Conservation (phyloP, 2,329 filamentous ascomycete genomes). For the Corinectria fuckeliana region DNA sequence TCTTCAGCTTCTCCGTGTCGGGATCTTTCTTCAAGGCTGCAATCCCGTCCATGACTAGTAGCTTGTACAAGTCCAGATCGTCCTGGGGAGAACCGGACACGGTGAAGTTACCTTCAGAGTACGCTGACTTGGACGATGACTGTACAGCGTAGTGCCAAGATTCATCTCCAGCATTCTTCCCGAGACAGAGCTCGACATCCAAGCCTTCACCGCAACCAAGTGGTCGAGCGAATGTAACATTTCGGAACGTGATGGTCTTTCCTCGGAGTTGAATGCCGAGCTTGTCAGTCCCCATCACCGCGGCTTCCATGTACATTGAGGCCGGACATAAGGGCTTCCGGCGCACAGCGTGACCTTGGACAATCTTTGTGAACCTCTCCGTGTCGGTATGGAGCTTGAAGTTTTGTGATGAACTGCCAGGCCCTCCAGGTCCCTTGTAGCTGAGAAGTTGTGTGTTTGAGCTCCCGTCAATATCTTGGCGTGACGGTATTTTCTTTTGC, state of each 20-base stretch:
- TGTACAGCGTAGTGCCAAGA: slow-evolving; percentile 19
- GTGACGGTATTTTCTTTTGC: not conserved
- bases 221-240: slow-evolving; percentile 17
- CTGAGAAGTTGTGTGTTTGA: slow-evolving; percentile 2
- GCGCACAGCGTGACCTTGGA: slow-evolving; percentile 26
- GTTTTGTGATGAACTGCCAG: slow-evolving; percentile 7
- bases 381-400: slow-evolving; percentile 18
- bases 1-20: slow-evolving; percentile 20
- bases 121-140: slow-evolving; percentile 5
- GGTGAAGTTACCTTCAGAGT: slow-evolving; percentile 21
- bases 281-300: slow-evolving; percentile 21
- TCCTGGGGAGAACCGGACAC: not conserved
- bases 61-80: slow-evolving; percentile 19
- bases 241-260: slow-evolving; percentile 21
- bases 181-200: slow-evolving; percentile 15
- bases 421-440: slow-evolving; percentile 5
- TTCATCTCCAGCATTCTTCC: not conserved
- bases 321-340: slow-evolving; percentile 29
- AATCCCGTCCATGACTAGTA: slow-evolving; percentile 21
- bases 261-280: slow-evolving; percentile 11
- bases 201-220: slow-evolving; percentile 15
- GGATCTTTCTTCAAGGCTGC: slow-evolving; percentile 10
- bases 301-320: slow-evolving; percentile 32
- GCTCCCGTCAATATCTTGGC: not conserved
- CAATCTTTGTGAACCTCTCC: slow-evolving; percentile 21